phyloP scores from a whole-genome alignment of 1,284 basidiomycete genomes.

The Omphalotus olearius region DNA sequence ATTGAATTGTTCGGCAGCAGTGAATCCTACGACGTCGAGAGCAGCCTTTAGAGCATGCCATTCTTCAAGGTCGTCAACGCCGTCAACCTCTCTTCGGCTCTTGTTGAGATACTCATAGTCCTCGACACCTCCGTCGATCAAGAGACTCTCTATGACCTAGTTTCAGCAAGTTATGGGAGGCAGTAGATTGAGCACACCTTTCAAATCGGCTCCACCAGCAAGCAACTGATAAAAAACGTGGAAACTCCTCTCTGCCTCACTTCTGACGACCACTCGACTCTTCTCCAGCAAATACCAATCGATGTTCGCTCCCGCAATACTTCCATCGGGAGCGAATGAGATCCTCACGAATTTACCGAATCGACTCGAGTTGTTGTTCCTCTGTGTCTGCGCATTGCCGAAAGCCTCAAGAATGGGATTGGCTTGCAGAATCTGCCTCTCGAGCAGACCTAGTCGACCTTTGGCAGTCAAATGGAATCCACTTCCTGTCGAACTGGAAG shows the following conservation, averaged over 20 bases:
- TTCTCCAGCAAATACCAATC: constrained; percentile 99
- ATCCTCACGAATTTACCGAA: constrained; percentile 99
- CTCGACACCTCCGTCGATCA: constrained; percentile 74
- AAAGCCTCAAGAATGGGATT: constrained; percentile 99
- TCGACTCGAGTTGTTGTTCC: constrained; percentile 98
- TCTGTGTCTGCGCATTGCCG: constrained; percentile 97
- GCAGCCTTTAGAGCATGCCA: constrained; percentile 81
- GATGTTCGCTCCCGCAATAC: constrained; percentile 97
- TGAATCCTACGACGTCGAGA: constrained; percentile 86
- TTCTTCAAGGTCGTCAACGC: constrained; percentile 89
- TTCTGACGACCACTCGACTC: constrained; percentile 89
- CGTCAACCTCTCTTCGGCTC: constrained; percentile 88
- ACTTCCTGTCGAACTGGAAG: constrained; percentile 36
- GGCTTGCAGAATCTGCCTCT: constrained; percentile 95
- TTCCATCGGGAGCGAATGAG: constrained; percentile 89
- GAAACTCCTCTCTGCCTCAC: constrained; percentile 88
- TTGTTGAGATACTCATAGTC: constrained; percentile 92
- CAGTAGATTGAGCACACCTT: constrained; percentile 42
- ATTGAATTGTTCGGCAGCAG: constrained; percentile 81
- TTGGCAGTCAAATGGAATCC: constrained; percentile 48
- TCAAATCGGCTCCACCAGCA: constrained; percentile 61
- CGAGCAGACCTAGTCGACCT: constrained; percentile 81
- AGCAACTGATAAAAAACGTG: constrained; percentile 96
- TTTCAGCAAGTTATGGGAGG: constrained; percentile 8
- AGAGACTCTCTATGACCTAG: constrained; percentile 54